These are phyloP conservation scores for Lodderomyces orthopsilosis DNA, from an alignment of 1,139 yeast genomes.

Conservation along the genomic window DNA sequence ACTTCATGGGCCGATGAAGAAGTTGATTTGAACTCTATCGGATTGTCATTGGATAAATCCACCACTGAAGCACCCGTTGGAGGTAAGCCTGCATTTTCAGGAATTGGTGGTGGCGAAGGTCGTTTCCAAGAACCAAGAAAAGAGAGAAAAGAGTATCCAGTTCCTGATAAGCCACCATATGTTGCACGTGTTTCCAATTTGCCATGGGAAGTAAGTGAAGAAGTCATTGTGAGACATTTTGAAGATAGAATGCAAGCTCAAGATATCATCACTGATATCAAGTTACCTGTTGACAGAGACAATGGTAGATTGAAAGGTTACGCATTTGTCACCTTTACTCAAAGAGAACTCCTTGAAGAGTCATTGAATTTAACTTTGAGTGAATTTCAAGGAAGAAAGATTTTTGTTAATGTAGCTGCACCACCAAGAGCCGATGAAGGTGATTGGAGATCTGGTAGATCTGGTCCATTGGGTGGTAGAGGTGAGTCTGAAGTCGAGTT, in stretches of 20 bases:
- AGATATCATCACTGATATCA: slow-evolving; percentile 55
- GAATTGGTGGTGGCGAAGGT: slow-evolving; percentile 8
- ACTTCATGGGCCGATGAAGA: slow-evolving; percentile 63
- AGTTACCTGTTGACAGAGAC: slow-evolving; percentile 66
- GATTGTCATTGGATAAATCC: slow-evolving; percentile 32
- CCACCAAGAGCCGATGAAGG: slow-evolving; percentile 58
- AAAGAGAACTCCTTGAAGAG: slow-evolving; percentile 64
- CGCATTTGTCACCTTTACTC: slow-evolving; percentile 79
- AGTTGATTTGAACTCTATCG: slow-evolving; percentile 53
- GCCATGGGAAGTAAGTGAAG: slow-evolving; percentile 79
- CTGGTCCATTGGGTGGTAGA: slow-evolving; percentile 16
- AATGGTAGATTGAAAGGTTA: slow-evolving; percentile 73
- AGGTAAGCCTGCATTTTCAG: not conserved
- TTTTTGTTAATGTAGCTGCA: slow-evolving; percentile 88
- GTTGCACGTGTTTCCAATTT: slow-evolving; percentile 85
- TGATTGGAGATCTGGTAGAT: slow-evolving; percentile 40
- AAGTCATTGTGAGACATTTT: slow-evolving; percentile 62
- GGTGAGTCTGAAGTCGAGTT: slow-evolving; percentile 44
- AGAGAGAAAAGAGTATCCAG: slow-evolving; percentile 68
- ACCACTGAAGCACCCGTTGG: slow-evolving; percentile 28
- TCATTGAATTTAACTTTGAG: slow-evolving; percentile 65
- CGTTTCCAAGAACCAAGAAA: slow-evolving; percentile 16
- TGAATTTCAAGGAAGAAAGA: slow-evolving; percentile 70
- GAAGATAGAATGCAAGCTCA: slow-evolving; percentile 54
- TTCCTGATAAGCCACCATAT: slow-evolving; percentile 91